phyloP scores from a whole-genome alignment of 1,284 basidiomycete species.

The Mycena sp. region DNA sequence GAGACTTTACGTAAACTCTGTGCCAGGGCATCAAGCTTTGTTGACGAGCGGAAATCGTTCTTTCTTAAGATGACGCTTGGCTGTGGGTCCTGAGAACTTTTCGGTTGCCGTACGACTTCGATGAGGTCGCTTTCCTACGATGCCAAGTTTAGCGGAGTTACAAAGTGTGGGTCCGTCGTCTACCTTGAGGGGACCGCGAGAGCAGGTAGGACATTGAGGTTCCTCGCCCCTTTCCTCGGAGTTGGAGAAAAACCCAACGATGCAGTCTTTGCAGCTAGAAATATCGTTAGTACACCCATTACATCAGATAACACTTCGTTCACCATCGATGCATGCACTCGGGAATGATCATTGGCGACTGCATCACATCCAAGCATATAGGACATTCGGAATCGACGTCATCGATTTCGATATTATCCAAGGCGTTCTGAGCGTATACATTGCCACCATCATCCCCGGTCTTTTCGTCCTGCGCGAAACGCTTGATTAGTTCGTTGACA shows the following conservation, averaged over 20 bases:
- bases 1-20: conserved; percentile 66
- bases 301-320: conserved; percentile 25
- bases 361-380: conserved; percentile 83
- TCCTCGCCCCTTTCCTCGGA: conserved; percentile 75
- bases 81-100: conserved; percentile 50
- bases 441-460: conserved; percentile 53
- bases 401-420: conserved; percentile 63
- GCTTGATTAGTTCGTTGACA: conserved; percentile 70
- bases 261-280: conserved; percentile 84
- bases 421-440: conserved; percentile 71
- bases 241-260: conserved; percentile 71
- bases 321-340: conserved; percentile 84
- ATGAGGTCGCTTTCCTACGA: conserved; percentile 67
- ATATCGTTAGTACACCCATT: not conserved
- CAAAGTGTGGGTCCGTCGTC: not conserved
- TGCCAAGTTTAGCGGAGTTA: not conserved
- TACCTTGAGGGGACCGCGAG: conserved; percentile 71
- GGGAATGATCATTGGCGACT: conserved; percentile 76
- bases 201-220: conserved; percentile 78
- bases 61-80: conserved; percentile 68
- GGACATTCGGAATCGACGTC: conserved; percentile 75
- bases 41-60: conserved; percentile 89
- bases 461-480: conserved; percentile 61
- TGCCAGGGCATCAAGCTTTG: conserved; percentile 84
- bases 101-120: conserved; percentile 61